Evolutionary conservation across 306 rosid genomes (phyloP), one percentile per base, ranked within the genome.

Genomic region (Cicer cuneatum): DNA sequence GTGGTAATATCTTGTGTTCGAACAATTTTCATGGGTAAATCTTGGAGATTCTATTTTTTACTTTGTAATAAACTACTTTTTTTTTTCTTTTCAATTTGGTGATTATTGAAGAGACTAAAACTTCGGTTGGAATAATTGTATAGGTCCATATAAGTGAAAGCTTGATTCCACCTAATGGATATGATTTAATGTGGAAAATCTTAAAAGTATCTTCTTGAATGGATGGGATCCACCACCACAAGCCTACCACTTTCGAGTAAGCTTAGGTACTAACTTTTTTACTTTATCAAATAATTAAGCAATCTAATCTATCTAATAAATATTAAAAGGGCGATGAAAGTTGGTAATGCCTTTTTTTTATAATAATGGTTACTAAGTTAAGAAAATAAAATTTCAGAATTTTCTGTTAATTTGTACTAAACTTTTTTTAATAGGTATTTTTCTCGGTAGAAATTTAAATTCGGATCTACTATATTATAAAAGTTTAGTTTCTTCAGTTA

Each of bases 101-200:
- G 56, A 75, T 69, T 69, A 81, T 71, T 79, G 73, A 8, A 18
- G 6, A 60, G 64, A 47, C 71, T 57, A 81, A 63, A 71, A 76
- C 75, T 54, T 81, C 6, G 65, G 75, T 65, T 66, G 78, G 79
- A 77, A 77, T 77, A 57, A 66, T 77, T 61, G 83, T 74, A 67
- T 56, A 64, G 57, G 66, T 73, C 21, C 52, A 66, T 71, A 68
- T 71, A 61, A 47, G 35, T 52, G 78, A 81, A 80, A 82, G 66
- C 74, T 57, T 82, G 48, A 72, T 39, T 77, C 56, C 41, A 71
- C 79, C 78, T 76, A 71, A 56, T 81, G 48, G 52, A 76, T 60
- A 71, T 52, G 69, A 57, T 77, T 71, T 59, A 54, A n/a, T 66
- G 65, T 35, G 58, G 70, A 69, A 49, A 38, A 40, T 76, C 29